phyloP scores from a whole-genome alignment of 225 moss, liverwort and hornwort genomes.

The Sphagnum contortum region DNA sequence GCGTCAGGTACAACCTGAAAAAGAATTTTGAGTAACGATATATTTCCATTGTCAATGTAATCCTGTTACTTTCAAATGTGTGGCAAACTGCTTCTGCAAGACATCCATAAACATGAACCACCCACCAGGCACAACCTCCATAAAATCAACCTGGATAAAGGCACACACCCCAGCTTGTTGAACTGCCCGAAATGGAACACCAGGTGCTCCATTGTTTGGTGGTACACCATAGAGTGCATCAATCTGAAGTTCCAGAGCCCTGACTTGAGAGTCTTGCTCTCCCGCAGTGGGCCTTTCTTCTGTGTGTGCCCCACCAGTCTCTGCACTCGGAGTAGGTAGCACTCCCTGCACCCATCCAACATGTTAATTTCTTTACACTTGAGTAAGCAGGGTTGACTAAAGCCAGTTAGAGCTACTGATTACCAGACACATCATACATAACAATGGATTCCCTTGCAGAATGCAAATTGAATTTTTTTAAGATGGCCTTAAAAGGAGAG shows the following conservation, averaged over 20 bases:
- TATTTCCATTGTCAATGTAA: slow-evolving; percentile 3
- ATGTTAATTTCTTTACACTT: too few species aligned
- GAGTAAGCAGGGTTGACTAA: too few species aligned
- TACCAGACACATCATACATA: too few species aligned
- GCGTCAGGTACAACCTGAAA: slow-evolving; percentile 99
- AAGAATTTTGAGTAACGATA: slow-evolving; percentile 37
- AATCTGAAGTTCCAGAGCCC: slow-evolving; percentile 84
- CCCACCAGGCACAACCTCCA: too few species aligned
- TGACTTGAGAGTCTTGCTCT: slow-evolving; percentile 43
- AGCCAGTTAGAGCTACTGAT: too few species aligned
- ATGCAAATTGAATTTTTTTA: too few species aligned
- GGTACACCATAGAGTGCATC: slow-evolving; percentile 87
- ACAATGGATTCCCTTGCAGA: too few species aligned
- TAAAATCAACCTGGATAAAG: too few species aligned
- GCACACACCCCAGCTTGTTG: slow-evolving; percentile 66
- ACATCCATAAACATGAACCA: too few species aligned
- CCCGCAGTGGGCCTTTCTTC: slow-evolving; percentile 35
- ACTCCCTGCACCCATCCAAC: slow-evolving; percentile 35
- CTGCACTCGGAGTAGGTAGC: slow-evolving; percentile 40
- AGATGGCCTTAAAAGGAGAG: too few species aligned
- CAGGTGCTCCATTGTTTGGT: slow-evolving; percentile 30
- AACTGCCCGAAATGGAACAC: slow-evolving; percentile 47
- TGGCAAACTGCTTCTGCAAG: too few species aligned
- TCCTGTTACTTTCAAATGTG: too few species aligned
- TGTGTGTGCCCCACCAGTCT: slow-evolving; percentile 24